Conservation (phyloP, 164 flowering plant genomes). For the Piper betle region DNA sequence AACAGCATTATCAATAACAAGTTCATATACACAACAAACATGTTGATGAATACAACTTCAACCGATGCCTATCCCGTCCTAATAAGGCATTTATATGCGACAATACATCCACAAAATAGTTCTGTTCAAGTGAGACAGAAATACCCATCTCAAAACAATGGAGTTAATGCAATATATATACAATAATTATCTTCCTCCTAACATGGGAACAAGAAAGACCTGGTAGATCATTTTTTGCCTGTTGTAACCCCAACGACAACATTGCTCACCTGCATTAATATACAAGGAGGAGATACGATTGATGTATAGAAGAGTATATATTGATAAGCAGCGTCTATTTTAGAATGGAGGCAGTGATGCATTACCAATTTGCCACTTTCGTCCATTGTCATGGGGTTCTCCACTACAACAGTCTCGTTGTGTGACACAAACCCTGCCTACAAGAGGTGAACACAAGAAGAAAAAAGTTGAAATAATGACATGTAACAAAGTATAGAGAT, state of each 20-base stretch:
- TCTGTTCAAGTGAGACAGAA: conserved; percentile 3
- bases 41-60: not conserved
- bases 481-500: not conserved
- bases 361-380: conserved; percentile 88
- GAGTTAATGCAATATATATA: not conserved
- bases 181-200: not conserved
- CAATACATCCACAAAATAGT: not conserved
- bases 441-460: not conserved
- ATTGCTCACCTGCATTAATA: conserved; percentile 60
- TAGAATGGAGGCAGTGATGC: not conserved
- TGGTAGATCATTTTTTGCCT: conserved; percentile 33
- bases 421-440: conserved; percentile 30
- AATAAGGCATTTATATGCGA: not conserved
- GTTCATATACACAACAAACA: not conserved
- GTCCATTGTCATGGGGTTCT: conserved; percentile 92
- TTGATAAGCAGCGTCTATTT: not conserved
- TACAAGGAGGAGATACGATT: not conserved
- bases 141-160: conserved; percentile 4
- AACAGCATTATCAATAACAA: too few species aligned
- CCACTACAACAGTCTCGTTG: conserved; percentile 84
- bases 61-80: not conserved
- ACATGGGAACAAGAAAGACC: not conserved
- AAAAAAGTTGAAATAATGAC: too few species aligned
- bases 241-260: conserved; percentile 94
- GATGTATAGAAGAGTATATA: not conserved